Evolutionary conservation across 2,329 filamentous ascomycete species (phyloP), one percentile per base, ranked within the genome.

Genomic region (Aureobasidium zeae): DNA sequence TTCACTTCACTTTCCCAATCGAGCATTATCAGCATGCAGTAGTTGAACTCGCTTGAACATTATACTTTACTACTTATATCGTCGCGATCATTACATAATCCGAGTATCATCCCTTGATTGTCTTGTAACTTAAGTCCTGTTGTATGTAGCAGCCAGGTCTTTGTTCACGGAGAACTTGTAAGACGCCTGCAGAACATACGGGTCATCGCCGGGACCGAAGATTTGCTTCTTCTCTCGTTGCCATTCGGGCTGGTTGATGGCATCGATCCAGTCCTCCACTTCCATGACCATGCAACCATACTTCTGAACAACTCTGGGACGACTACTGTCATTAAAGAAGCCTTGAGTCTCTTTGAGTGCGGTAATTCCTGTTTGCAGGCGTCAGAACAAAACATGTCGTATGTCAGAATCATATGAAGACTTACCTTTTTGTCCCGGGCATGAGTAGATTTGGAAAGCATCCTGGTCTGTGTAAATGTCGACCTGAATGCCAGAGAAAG

Each of bases 241-340:
- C 89, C 89, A 95, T 63, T 86, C 76, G 0, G 88, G 88, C 54
- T 93, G 76, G 66, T 94, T 95, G 66, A 96, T 91, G 19, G 74
- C 87, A 59, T 94, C 88, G 57, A 95, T 94, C 76, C 79, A 95
- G 61, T 91, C 87, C 70, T 95, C 77, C 10, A 91, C 85, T 67
- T 95, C 89, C 63, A 95, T 74, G 36, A 94, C 89, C 19, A 94
- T 58, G 63, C 89, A 95, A 22, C 86, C 87, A 57, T 87, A 86
- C 68, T 88, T 61, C 45, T 76, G 72, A 19, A 86, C 81, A 6
- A 74, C 74, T 26, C 79, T 70, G 3, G 77, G 74, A 53, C 79
- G 74, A 22, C 66, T 63, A 2, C 63, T 50, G 48, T 73, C 53
- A 49, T 74, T 69, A 49, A 68, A 63, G 3, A 82, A 65, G 12